Percentiles rank a stretch among this genome's conserved stretches.
These are phyloP conservation scores for Aspergillus sp. DNA, from an alignment of 2,329 filamentous ascomycete genomes.

Conservation along the genomic window DNA sequence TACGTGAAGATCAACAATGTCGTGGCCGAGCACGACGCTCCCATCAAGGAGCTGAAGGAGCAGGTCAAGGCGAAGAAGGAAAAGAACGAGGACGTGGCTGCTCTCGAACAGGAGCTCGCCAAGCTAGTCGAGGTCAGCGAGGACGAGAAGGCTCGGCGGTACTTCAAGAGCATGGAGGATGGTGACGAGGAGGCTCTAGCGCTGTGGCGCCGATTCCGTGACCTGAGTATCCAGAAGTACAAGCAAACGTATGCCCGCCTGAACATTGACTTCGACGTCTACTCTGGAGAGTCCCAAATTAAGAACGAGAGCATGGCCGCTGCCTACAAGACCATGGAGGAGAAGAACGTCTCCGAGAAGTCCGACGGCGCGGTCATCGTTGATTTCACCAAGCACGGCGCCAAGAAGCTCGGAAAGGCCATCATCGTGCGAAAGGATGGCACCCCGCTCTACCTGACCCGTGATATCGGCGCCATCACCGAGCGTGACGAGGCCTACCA, in stretches of 20 bases:
- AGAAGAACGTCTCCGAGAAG: slow-evolving; percentile 61
- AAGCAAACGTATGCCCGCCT: slow-evolving; percentile 63
- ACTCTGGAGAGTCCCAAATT: slow-evolving; percentile 69
- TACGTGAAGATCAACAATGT: slow-evolving; percentile 65
- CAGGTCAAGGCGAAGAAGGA: slow-evolving; percentile 49
- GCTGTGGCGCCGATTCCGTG: slow-evolving; percentile 64
- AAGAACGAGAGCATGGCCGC: slow-evolving; percentile 61
- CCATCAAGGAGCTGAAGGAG: slow-evolving; percentile 56
- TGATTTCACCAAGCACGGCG: slow-evolving; percentile 67
- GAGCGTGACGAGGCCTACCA: slow-evolving; percentile 63
- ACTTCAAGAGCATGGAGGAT: slow-evolving; percentile 69
- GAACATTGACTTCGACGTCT: slow-evolving; percentile 65
- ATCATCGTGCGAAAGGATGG: slow-evolving; percentile 67
- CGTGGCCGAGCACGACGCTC: slow-evolving; percentile 56
- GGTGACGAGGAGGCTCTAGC: slow-evolving; percentile 59
- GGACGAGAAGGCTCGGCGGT: slow-evolving; percentile 61
- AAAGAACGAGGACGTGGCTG: slow-evolving; percentile 49
- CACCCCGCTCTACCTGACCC: slow-evolving; percentile 66
- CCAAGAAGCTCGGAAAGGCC: slow-evolving; percentile 67
- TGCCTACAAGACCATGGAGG: slow-evolving; percentile 59
- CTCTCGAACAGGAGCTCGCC: slow-evolving; percentile 50
- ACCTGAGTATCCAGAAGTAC: slow-evolving; percentile 64
- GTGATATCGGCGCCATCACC: slow-evolving; percentile 66
- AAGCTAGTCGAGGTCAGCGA: slow-evolving; percentile 53
- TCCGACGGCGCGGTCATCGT: slow-evolving; percentile 67